These are phyloP conservation scores for Discostella stelligera DNA, from an alignment of 352 stramenopile genomes.

Conservation along the genomic window DNA sequence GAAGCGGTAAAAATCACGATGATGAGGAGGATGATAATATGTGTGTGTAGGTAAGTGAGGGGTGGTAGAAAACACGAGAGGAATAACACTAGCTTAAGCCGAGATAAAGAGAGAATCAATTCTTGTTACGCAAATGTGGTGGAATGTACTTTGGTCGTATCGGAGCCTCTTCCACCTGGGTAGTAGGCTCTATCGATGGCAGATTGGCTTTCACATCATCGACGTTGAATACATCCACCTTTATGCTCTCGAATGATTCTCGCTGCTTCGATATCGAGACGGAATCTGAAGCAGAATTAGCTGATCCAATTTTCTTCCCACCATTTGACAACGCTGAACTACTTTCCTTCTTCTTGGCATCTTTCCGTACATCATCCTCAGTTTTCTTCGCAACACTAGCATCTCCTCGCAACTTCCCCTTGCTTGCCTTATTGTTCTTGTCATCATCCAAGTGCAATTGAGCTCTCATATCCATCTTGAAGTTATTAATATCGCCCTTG, in stretches of 20 bases:
- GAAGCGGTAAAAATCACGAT: not conserved
- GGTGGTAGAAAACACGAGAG: no score
- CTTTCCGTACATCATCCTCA: constrained; percentile 23
- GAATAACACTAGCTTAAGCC: no score
- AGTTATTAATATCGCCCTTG: constrained; percentile 79
- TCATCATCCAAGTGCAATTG: constrained; percentile 75
- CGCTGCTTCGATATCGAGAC: constrained; percentile 35
- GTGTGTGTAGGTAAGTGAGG: no score
- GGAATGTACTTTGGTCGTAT: constrained; percentile 66
- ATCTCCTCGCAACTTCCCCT: constrained; percentile 69
- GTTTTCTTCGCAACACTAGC: constrained; percentile 69
- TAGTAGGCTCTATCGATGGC: constrained; percentile 17
- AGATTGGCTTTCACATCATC: constrained; percentile 33
- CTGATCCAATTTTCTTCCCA: constrained; percentile 33
- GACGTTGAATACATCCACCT: constrained; percentile 33
- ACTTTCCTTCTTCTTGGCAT: constrained; percentile 47
- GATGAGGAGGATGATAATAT: no score
- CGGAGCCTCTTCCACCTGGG: not conserved
- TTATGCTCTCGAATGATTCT: not conserved
- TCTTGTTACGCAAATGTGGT: constrained; percentile 72
- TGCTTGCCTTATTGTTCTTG: constrained; percentile 8
- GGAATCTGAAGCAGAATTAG: constrained; percentile 27
- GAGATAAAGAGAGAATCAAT: constrained; percentile 15
- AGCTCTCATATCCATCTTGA: constrained; percentile 83
- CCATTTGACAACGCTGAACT: constrained; percentile 32